Conservation (phyloP, 345 rosid species). For the Fremontodendron californicum region DNA sequence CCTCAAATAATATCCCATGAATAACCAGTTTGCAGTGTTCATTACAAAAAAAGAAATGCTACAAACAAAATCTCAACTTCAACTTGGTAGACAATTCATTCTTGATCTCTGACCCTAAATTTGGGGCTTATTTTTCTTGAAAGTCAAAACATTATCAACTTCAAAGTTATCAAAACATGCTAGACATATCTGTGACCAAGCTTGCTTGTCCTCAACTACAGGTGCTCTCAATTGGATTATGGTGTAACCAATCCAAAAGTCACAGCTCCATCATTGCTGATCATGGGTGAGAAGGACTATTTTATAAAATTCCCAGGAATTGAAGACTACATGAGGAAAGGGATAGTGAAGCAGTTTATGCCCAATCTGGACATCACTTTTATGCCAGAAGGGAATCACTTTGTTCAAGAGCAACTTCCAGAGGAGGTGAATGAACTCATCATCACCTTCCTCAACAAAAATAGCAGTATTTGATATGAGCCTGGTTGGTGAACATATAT, state of each 20-base stretch:
- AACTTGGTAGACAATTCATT: background rate
- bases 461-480: background rate
- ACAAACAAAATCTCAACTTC: background rate
- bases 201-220: background rate
- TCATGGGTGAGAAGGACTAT: constrained; percentile 13
- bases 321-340: constrained; percentile 4
- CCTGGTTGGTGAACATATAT: background rate
- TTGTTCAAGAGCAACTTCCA: constrained; percentile 54
- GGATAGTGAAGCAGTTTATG: constrained; percentile 7
- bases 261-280: constrained; percentile 8
- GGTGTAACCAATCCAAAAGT: background rate
- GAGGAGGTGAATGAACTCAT: constrained; percentile 42
- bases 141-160: background rate
- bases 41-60: background rate
- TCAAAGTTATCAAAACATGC: background rate
- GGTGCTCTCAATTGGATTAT: constrained; percentile 1
- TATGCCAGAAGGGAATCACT: constrained; percentile 50
- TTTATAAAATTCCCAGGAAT: background rate
- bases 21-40: background rate
- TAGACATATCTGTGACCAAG: background rate
- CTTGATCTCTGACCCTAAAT: background rate
- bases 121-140: background rate
- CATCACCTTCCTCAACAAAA: constrained; percentile 32
- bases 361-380: constrained; percentile 18
- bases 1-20: background rate